Evolutionary conservation across 306 rosid genomes (phyloP), one percentile per base, ranked within the genome.

Genomic region (Vigna nakashimae): DNA sequence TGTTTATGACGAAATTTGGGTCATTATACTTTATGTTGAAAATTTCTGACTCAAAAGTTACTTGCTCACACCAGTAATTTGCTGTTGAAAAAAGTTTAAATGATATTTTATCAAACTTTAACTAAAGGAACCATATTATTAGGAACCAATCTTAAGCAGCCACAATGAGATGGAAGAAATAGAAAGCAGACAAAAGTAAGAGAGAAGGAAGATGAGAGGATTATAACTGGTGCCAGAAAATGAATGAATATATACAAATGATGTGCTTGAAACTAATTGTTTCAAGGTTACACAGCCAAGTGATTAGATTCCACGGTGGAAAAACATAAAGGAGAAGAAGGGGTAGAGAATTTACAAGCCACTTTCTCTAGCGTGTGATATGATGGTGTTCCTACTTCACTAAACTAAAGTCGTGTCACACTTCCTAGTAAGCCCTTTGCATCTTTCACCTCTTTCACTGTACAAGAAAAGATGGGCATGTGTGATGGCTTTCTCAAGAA

Each of bases 401-500:
- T 85, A 82, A 78, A 78, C 82, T 86, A 48, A 50, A 56, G 83
- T 65, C 5, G 58, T 52, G 58, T 52, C 79, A 78, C 79, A 68
- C 78, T 65, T 76, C 82, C 77, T 82, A 75, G 46, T 46, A 71
- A 53, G 53, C 38, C 49, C 65, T 82, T 78, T 66, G 75, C 78
- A 70, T 56, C 84, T 69, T 69, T 36, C 68, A 72, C 64, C 16
- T 64, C 26, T 82, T 59, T 62, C 14, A 76, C 85, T 85, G 84
- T 84, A 88, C 90, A 87, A 60, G 73, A 24, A 58, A 64, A 64
- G 65, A 52, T 62, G 78, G 16, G 50, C 50, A 64, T 9, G 46
- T 48, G 67, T 24, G 45, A 55, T 40, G 42, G 42, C 51, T 22
- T 75, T 74, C 81, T 84, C 85, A 91, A 26, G 97, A 88, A 74